Conservation (phyloP, 371 early-diverging fungal genomes). For the Mortierella sp. region DNA sequence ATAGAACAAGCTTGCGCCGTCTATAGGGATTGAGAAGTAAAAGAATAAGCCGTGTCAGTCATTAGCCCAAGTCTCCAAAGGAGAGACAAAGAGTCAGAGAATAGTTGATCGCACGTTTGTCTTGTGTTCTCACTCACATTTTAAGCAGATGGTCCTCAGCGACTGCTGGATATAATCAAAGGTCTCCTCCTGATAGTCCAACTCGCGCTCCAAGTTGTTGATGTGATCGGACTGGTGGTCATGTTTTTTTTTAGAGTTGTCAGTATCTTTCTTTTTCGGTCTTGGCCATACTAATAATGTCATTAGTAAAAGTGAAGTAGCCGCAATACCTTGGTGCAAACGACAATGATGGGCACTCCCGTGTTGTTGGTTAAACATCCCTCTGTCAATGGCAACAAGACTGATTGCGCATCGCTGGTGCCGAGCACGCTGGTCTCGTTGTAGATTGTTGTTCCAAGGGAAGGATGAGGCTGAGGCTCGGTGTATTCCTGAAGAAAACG, state of each 20-base stretch:
- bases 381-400: slow-evolving; percentile 80
- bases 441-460: slow-evolving; percentile 25
- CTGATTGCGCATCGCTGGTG: slow-evolving; percentile 55
- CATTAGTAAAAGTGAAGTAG: not conserved
- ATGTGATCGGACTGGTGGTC: slow-evolving; percentile 86
- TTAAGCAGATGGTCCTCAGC: slow-evolving; percentile 89
- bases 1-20: slow-evolving; percentile 93
- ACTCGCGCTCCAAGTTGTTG: slow-evolving; percentile 81
- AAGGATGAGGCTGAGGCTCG: slow-evolving; percentile 50
- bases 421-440: slow-evolving; percentile 28
- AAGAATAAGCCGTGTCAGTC: not conserved
- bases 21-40: slow-evolving; percentile 55
- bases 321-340: slow-evolving; percentile 85
- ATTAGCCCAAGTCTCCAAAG: no score
- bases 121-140: slow-evolving; percentile 71
- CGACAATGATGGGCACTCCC: slow-evolving; percentile 90
- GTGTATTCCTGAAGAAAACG: slow-evolving; percentile 55
- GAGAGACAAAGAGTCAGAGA: not conserved
- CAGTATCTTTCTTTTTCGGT: no score
- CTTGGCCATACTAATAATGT: no score
- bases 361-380: slow-evolving; percentile 88
- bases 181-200: slow-evolving; percentile 89
- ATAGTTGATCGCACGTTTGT: no score
- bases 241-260: no score
- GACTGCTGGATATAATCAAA: slow-evolving; percentile 97